Evolutionary conservation across 495 filamentous ascomycete species (phyloP).

Genomic region (Friedmanniomyces endolithicus): DNA sequence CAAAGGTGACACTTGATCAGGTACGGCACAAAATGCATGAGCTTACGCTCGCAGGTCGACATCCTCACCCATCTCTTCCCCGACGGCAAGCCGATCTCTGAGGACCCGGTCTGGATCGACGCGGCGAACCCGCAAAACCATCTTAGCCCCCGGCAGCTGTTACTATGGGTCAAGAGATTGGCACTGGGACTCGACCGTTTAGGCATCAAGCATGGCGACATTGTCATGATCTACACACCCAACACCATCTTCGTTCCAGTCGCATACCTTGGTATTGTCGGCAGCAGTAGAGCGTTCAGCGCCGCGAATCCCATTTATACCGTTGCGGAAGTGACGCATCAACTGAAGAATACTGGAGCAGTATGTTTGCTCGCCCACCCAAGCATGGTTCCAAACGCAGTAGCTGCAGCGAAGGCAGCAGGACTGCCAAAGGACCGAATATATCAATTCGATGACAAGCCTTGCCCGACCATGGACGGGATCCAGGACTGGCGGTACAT

Average conservation of each 20-base stretch:
- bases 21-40: not conserved
- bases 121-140: constrained; percentile 27
- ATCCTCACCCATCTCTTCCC: constrained; percentile 37
- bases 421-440: constrained; percentile 32
- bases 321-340: constrained; percentile 31
- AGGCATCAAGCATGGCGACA: constrained; percentile 30
- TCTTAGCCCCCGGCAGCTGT: constrained; percentile 30
- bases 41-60: constrained; percentile 23
- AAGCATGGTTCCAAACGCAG: constrained; percentile 26
- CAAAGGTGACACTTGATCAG: constrained; percentile 13
- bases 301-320: constrained; percentile 31
- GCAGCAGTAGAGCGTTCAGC: constrained; percentile 32
- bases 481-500: constrained; percentile 40
- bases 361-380: constrained; percentile 30
- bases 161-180: constrained; percentile 35
- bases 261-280: constrained; percentile 37
- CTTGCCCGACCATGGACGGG: constrained; percentile 22
- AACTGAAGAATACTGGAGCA: constrained; percentile 33
- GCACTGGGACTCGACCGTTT: constrained; percentile 32
- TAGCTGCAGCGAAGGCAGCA: constrained; percentile 34
- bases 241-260: constrained; percentile 39
- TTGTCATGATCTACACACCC: constrained; percentile 36
- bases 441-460: constrained; percentile 40
- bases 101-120: constrained; percentile 37
- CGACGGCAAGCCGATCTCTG: constrained; percentile 25